A percentile compares a stretch with the other conserved stretches of the same genome.
Conservation (phyloP, 306 rosid species). For the Quercus robur region DNA sequence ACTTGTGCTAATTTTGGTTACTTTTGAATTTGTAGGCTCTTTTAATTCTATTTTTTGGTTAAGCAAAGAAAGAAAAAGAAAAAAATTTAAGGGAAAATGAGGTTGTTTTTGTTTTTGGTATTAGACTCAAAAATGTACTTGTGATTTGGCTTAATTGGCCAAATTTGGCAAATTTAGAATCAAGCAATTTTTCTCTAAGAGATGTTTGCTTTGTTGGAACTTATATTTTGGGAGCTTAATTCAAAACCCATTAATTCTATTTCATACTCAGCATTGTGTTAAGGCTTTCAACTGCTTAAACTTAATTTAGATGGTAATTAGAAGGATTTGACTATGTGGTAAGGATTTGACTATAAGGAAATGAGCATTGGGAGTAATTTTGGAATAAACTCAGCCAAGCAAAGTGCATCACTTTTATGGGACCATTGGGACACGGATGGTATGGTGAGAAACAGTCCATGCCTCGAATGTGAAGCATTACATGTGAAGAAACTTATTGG, state of each 20-base stretch:
- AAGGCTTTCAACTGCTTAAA: too few relatives aligned
- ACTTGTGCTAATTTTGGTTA: slow-evolving; percentile 31
- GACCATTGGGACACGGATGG: slow-evolving; percentile 13
- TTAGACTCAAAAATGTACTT: slow-evolving; percentile 32
- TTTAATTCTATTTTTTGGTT: background rate
- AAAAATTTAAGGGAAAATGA: slow-evolving; percentile 19
- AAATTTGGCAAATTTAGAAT: slow-evolving; percentile 49
- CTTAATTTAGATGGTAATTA: too few relatives aligned
- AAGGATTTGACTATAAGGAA: background rate
- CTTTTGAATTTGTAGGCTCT: slow-evolving; percentile 41
- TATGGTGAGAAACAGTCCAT: slow-evolving; percentile 2
- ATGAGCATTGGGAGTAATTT: background rate
- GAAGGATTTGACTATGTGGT: too few relatives aligned
- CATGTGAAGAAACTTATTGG: background rate
- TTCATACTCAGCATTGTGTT: too few relatives aligned
- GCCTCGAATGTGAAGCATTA: slow-evolving; percentile 14
- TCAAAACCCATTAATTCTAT: too few relatives aligned
- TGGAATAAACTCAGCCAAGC: background rate
- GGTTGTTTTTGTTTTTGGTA: slow-evolving; percentile 24
- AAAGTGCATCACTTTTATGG: slow-evolving; percentile 10
- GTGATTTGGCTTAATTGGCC: slow-evolving; percentile 28
- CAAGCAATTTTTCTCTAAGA: background rate
- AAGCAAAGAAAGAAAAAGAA: slow-evolving; percentile 4
- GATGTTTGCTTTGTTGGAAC: background rate
- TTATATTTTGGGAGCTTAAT: too few relatives aligned